Evolutionary conservation across 805 yeast genomes (phyloP), one percentile per base, ranked within the genome.

Genomic region (Metschnikowia koreensis): DNA sequence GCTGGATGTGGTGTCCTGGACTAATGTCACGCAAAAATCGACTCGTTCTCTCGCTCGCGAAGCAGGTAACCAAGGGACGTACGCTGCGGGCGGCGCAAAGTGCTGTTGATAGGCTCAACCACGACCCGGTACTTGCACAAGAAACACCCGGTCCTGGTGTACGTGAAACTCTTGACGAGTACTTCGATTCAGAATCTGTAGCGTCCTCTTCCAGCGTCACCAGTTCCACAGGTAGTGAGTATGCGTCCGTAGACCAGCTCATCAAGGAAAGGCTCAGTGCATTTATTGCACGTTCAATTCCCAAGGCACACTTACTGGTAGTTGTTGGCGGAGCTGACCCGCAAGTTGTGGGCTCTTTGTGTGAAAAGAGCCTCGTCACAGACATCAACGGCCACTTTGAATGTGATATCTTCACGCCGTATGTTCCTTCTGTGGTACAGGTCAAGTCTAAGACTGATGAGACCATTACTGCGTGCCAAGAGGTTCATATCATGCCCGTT

Each of bases 1-100:
- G 97, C 7, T 81, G 87, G 79, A 70, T 87, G 28, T 76, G 81
- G 10, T 75, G 87, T 40, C 89, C 91, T 0, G 96, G 96, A 0
- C 72, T 79, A 8, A 79, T 83, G 75, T 79, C 81, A 31, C 74
- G 96, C 40, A 89, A 86, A 61, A 89, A 90, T 66, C 72, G 84
- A 52, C 65, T 92, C 41, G 73, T 92, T 33, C 65, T 87, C 22
- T 77, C 90, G 0, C 67, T 90, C 41, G 89, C 90, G 3, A 81
- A 81, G 53, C 90, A 88, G 65, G 71, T 87, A 46, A 79, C 84
- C 0, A 80, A 82, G 46, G 69, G 66, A 50, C 54, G 57, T n/a
- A 42, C 52, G 40, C 66, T 66, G 26, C 51, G 62, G 1, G 58
- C 57, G 38, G 51, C 54, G 7, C 54, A 58, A 37, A 38, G 13